Evolutionary conservation across 805 yeast genomes (phyloP), one percentile per base, ranked within the genome.

Genomic region (Candida xiaguanensis): DNA sequence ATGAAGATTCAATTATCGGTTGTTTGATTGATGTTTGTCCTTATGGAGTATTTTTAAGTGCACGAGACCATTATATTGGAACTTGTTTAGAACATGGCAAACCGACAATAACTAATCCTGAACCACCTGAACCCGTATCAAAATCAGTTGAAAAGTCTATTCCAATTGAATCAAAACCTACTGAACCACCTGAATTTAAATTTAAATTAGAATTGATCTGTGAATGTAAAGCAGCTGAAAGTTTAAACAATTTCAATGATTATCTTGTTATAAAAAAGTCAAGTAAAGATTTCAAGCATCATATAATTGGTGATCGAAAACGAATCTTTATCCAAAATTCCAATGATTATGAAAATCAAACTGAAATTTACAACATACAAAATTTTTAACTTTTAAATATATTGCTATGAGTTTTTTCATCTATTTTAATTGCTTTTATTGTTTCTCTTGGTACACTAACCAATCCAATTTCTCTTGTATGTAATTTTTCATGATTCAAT

Each of bases 381-480:
- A 18, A 22, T 8, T 7, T 13, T 28, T 15, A 28, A 17, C 24
- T 12, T 12, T n/a, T 34, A 14, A 41, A 41, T 33, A 51, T 42
- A 25, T 31, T 28, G 14, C 38, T 32, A 32, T 52, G 43, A 2
- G 52, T 43, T 31, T 42, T 46, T 16, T 47, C 48, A 29, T 54
- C 59, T 28, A 65, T 49, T 29, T 34, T 52, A 2, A 63, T 52
- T 15, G 54, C 51, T 2, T 41, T 36, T 2, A 76, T 67, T 3
- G 75, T 58, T 1, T 48, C 45, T 37, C 62, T 57, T 1, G 79
- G 80, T 2, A 77, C 67, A 46, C 81, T 75, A n/a, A 77, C 78
- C 8, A 77, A 52, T 0, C 82, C 82, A 29, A 76, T 48, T 32
- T 65, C 65, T 45, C 82, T 59, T 19, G 43, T 37, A 39, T 60